Conservation (phyloP, 2,329 filamentous ascomycete genomes). For the Arthrinium phaeospermum region DNA sequence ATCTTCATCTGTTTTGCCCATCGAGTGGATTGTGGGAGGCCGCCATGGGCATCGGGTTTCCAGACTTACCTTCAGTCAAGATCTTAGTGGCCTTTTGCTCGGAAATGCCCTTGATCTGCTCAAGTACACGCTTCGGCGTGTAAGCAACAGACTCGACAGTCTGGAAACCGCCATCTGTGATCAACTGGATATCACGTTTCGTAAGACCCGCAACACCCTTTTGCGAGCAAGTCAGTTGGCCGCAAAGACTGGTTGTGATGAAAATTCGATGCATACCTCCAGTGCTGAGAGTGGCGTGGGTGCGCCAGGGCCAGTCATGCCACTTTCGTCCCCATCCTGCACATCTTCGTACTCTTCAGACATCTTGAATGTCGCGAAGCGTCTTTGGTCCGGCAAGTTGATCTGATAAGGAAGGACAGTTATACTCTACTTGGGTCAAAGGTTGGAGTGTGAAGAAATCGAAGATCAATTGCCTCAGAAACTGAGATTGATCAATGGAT, state of each 20-base stretch:
- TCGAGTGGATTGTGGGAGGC: neutral
- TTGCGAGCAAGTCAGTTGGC: constrained; percentile 1
- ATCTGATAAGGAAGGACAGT: neutral
- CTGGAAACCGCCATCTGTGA: constrained; percentile 90
- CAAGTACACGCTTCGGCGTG: constrained; percentile 79
- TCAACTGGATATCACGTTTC: constrained; percentile 92
- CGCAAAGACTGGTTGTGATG: neutral
- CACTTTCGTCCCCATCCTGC: constrained; percentile 70
- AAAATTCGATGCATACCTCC: constrained; percentile 65
- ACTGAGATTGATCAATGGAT: neutral
- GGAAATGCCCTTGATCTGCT: constrained; percentile 97
- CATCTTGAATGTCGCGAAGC: constrained; percentile 39
- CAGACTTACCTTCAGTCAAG: constrained; percentile 78
- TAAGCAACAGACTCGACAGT: constrained; percentile 97
- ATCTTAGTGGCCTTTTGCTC: constrained; percentile 96
- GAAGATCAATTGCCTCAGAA: neutral
- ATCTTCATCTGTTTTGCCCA: neutral
- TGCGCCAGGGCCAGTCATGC: constrained; percentile 84
- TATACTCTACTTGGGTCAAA: neutral
- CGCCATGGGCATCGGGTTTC: too few species aligned
- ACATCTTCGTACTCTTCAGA: constrained; percentile 70
- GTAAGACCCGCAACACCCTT: constrained; percentile 88
- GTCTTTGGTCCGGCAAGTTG: neutral
- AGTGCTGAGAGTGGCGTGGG: constrained; percentile 86
- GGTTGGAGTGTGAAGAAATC: neutral